Base-by-base conservation (phyloP, 176 grass and related monocot species). In the Triticum monococcum region DNA sequence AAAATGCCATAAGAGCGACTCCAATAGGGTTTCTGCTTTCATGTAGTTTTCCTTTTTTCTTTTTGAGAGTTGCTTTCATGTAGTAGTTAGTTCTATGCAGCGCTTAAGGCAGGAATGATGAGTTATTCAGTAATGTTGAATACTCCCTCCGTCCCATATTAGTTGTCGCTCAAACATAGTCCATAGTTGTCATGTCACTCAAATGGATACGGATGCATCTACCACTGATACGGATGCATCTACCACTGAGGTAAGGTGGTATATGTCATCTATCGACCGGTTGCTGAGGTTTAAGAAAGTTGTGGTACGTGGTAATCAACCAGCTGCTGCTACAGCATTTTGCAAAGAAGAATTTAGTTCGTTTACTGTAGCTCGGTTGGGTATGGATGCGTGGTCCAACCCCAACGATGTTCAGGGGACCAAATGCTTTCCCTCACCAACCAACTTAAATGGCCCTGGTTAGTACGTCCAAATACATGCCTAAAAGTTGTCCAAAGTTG, bases 381-480 rank as follows among this genome's bases (percentile, higher is more conserved):
- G 17, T 65, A 16, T 48, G 72, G 72, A 72, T 62, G 43, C 24
- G 3, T 81, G 69, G 82, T 61, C 77, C 83, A 85, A 36, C 35
- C 37, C 77, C 83, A 85, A 46, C 35, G 59, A 73, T 87, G 7
- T 81, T 87, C 30, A 69, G 76, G 81, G 89, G 89, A 88, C 89
- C 89, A 88, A 88, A 63, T 37, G 81, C 85, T 81, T 84, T 88
- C 70, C 76, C 54, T 91, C 38, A 84, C 81, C 85, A 26, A 84
- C 80, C 89, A 84, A 50, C 64, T 78, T 25, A 87, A 84, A 79
- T 80, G 81, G 81, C 81, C 48, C 68, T 67, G 59, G 60, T 23
- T 80, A 84, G 45, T 87, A 87, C 60, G 75, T 79, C 75, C 75
- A 91, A 91, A 91, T 87, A 16, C 70, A 28, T 63, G 46, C 36